Percentiles rank a stretch among this genome's conserved stretches.
These are phyloP conservation scores for Panaeolus cyanescens DNA, from an alignment of 768 basidiomycete genomes.

Conservation along the genomic window DNA sequence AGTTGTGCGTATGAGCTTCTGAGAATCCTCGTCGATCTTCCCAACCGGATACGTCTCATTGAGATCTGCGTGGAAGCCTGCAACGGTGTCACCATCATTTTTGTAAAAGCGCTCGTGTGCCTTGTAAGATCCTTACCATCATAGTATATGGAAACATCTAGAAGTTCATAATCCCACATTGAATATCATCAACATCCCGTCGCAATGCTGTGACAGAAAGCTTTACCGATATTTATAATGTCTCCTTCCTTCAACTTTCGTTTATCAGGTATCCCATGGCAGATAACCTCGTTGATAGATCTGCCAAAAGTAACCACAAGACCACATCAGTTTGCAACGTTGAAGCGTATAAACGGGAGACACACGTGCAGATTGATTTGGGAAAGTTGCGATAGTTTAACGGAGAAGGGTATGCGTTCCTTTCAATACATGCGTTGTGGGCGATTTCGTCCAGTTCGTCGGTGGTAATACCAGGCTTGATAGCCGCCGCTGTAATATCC, in stretches of 20 bases:
- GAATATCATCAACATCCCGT: too few relatives aligned
- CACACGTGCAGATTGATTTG: slow-evolving; percentile 96
- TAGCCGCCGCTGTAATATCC: slow-evolving; percentile 85
- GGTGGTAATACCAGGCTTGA: slow-evolving; percentile 90
- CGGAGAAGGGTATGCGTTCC: slow-evolving; percentile 92
- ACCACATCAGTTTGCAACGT: background rate
- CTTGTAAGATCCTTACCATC: background rate
- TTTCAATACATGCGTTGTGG: slow-evolving; percentile 87
- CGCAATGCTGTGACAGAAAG: background rate
- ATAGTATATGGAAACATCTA: slow-evolving; percentile 25
- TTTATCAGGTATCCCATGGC: slow-evolving; percentile 95
- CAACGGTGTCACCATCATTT: background rate
- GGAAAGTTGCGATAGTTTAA: slow-evolving; percentile 90
- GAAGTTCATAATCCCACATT: background rate
- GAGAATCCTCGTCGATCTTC: slow-evolving; percentile 78
- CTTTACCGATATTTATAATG: slow-evolving; percentile 77
- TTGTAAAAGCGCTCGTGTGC: background rate
- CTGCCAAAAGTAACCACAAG: slow-evolving; percentile 34
- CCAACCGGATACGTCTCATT: slow-evolving; percentile 94
- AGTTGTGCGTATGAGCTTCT: slow-evolving; percentile 79
- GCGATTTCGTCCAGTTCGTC: slow-evolving; percentile 94
- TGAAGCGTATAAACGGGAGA: slow-evolving; percentile 12
- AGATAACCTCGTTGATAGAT: slow-evolving; percentile 94
- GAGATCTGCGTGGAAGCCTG: slow-evolving; percentile 90
- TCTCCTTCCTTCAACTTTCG: slow-evolving; percentile 87